Evolutionary conservation across 768 basidiomycete genomes (phyloP).

Genomic region (Tylopilus sp.): DNA sequence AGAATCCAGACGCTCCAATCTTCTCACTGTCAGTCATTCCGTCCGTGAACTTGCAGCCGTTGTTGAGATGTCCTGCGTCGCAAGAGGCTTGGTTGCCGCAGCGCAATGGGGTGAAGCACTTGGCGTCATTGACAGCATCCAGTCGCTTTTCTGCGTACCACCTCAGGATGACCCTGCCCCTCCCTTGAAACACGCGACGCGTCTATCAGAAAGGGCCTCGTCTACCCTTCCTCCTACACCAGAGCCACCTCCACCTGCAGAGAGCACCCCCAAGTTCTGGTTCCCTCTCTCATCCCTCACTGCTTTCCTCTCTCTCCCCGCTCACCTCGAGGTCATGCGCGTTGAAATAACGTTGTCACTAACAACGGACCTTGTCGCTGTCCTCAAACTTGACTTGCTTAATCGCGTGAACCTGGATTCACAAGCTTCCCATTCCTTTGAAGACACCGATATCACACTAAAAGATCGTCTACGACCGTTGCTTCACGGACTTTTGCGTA

Average conservation of each 20-base stretch:
- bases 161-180: constrained; percentile 3
- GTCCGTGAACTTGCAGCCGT: constrained; percentile 65
- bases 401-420: constrained; percentile 42
- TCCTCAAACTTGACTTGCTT: constrained; percentile 63
- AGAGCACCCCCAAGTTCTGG: constrained; percentile 30
- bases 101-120: constrained; percentile 90
- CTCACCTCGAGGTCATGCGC: constrained; percentile 66
- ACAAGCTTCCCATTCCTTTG: constrained; percentile 6
- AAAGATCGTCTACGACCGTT: constrained; percentile 68
- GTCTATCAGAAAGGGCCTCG: constrained; percentile 16
- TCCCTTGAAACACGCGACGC: constrained; percentile 6
- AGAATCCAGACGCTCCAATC: constrained; percentile 57
- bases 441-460: constrained; percentile 41
- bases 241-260: constrained; percentile 27
- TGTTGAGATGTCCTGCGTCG: constrained; percentile 73
- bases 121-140: constrained; percentile 65
- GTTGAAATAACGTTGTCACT: constrained; percentile 75
- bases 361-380: constrained; percentile 71
- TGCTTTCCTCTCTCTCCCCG: constrained; percentile 74
- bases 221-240: constrained; percentile 37
- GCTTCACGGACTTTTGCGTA: constrained; percentile 72
- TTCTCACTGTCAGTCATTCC: constrained; percentile 59
- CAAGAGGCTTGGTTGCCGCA: constrained; percentile 68
- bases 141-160: constrained; percentile 48
- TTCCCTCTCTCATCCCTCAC: constrained; percentile 65